These are phyloP conservation scores for Colletotrichum musicola DNA, from an alignment of 2,329 filamentous ascomycete species.

Conservation along the genomic window DNA sequence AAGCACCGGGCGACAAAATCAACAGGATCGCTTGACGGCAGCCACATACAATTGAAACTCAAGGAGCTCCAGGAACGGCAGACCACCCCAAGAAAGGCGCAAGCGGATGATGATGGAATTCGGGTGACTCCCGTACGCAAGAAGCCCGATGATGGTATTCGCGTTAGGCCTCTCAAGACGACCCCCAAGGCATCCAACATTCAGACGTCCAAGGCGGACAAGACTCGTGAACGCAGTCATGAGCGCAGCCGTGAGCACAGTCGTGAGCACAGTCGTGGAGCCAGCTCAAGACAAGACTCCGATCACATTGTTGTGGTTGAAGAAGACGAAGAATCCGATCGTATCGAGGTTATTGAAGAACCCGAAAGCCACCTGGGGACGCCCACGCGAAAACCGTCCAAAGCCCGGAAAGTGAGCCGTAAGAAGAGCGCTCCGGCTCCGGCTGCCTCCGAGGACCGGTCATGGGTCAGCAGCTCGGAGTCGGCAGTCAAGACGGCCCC, in stretches of 20 bases:
- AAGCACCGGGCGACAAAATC: conserved; percentile 54
- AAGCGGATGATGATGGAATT: conserved; percentile 55
- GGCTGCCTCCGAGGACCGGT: conserved; percentile 42
- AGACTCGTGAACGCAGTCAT: conserved; percentile 28
- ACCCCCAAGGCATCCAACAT: conserved; percentile 33
- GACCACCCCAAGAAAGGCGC: conserved; percentile 33
- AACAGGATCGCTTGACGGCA: conserved; percentile 46
- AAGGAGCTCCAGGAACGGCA: conserved; percentile 37
- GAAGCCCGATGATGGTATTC: conserved; percentile 50
- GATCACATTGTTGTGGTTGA: conserved; percentile 47
- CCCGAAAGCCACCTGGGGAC: conserved; percentile 52
- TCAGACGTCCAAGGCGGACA: conserved; percentile 42
- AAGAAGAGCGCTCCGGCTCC: conserved; percentile 28
- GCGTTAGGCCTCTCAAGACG: conserved; percentile 44
- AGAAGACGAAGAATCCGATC: conserved; percentile 41
- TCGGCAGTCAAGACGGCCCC: conserved; percentile 38
- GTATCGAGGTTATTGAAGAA: conserved; percentile 52
- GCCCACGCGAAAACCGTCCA: conserved; percentile 47
- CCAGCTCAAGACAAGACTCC: conserved; percentile 43
- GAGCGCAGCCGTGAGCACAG: conserved; percentile 38
- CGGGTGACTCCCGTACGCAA: conserved; percentile 57
- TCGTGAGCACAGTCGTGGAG: conserved; percentile 36
- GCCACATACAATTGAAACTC: conserved; percentile 42
- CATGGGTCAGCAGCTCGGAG: conserved; percentile 46
- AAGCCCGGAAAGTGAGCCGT: conserved; percentile 23